A percentile compares a stretch with the other conserved stretches of the same genome.
Conservation (phyloP, 2,329 filamentous ascomycete genomes). For the Rhynchosporium agropyri region DNA sequence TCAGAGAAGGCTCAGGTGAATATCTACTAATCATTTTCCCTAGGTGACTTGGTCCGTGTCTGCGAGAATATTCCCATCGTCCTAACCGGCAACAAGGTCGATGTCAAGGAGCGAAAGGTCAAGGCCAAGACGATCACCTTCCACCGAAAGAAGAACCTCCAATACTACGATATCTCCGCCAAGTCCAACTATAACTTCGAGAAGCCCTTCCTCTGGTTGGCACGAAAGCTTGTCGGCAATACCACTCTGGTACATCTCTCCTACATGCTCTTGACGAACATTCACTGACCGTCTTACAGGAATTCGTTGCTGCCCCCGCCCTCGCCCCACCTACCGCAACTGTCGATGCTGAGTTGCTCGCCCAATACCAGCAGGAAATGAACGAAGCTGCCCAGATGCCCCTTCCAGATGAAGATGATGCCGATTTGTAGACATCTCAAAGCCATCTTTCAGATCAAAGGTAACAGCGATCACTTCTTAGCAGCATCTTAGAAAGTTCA, state of each 20-base stretch:
- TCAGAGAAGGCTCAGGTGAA: not conserved
- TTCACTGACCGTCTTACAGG: conserved; percentile 53
- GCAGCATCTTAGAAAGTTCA: conserved; percentile 43
- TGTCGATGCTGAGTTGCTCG: conserved; percentile 82
- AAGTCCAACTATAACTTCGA: conserved; percentile 99
- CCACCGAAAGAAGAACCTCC: conserved; percentile 99
- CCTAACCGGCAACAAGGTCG: conserved; percentile 98
- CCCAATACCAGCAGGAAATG: conserved; percentile 89
- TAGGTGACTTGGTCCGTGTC: conserved; percentile 96
- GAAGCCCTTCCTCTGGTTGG: conserved; percentile 99
- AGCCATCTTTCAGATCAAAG: conserved; percentile 25
- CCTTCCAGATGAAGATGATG: conserved; percentile 92
- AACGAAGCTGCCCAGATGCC: conserved; percentile 75
- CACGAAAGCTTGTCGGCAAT: conserved; percentile 97
- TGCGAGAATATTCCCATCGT: conserved; percentile 99
- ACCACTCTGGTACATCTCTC: conserved; percentile 67
- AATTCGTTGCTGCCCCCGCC: conserved; percentile 94
- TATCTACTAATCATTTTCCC: conserved; percentile 26
- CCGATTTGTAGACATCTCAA: conserved; percentile 50
- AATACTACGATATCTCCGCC: conserved; percentile 99
- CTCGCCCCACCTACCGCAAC: conserved; percentile 90
- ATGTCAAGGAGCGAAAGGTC: conserved; percentile 99
- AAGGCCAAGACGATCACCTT: conserved; percentile 99
- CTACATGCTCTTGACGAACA: conserved; percentile 31
- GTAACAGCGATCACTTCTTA: conserved; percentile 33